Evolutionary conservation across 441 rosid genomes (phyloP), one percentile per base, ranked within the genome.

Genomic region (Geranium incanum): DNA sequence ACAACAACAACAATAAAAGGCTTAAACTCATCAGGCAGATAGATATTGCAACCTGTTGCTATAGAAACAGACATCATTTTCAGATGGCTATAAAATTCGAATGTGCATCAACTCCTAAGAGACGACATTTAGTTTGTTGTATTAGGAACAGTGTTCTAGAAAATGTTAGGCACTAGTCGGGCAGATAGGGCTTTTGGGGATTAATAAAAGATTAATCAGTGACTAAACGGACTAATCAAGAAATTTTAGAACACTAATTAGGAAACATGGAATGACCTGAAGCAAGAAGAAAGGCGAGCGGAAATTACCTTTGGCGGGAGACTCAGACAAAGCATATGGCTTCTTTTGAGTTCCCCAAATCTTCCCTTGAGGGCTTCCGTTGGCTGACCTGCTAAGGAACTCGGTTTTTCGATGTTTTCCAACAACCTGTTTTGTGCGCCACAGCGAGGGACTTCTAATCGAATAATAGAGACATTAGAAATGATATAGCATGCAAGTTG

Each of bases 251-350:
- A 28, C 33, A 2, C 33, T 28, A 28, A 28, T 28, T 28, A 28
- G 33, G 33, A 28, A 28, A 28, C 33, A 28, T 28, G 33, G 33
- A 12, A 39, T 13, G 7, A 0, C 37, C 3, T 5, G 16, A 55
- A n/a, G 33, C 1, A 45, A 45, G 52, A 23, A 67, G 50, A 74
- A 19, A 37, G 9, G 28, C 8, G 45, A 65, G 55, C 66, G 33
- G 19, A 6, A 21, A 59, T 70, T 81, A 92, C 93, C 93, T 79
- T 78, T 86, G 23, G 79, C 85, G 66, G 95, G 91, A 83, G 94
- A 88, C 69, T 76, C 85, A 8, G 83, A 67, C 88, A 82, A 88
- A 5, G 82, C 81, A 66, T 80, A 80, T 43, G 82, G 68, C 75
- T 69, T 84, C 77, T 43, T 81, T 13, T 78, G 81, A 74, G 76